Evolutionary conservation across 208 protist species (phyloP).

Genomic region (Trichomonas tenax): DNA sequence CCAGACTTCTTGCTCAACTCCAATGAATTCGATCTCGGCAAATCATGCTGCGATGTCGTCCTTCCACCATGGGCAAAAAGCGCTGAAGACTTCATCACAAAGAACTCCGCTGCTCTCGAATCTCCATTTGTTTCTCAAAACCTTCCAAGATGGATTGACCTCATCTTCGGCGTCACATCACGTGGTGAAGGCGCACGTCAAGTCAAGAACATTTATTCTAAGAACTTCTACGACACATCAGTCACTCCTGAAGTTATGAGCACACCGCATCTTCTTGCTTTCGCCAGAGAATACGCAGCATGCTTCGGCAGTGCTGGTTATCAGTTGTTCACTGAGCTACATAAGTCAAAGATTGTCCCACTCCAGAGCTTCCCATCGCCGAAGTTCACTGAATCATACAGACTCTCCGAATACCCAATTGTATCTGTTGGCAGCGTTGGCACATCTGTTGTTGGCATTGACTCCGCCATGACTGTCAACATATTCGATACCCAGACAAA

Average conservation of each 20-base stretch:
- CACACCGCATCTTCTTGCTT: not conserved
- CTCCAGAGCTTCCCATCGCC: not conserved
- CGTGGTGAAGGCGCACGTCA: not conserved
- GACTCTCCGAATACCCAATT: not conserved
- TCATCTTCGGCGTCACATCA: conserved; percentile 53
- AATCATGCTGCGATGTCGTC: not conserved
- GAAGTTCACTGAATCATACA: not conserved
- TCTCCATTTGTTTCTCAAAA: conserved; percentile 37
- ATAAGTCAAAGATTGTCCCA: not conserved
- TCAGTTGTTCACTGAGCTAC: not conserved
- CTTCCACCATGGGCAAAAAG: conserved; percentile 30
- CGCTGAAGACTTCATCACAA: conserved; percentile 42
- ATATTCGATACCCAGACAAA: not conserved
- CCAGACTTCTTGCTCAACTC: conserved; percentile 44
- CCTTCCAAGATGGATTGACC: conserved; percentile 53
- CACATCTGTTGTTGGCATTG: not conserved
- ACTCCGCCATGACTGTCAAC: not conserved
- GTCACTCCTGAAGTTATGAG: not conserved
- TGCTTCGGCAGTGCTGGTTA: not conserved
- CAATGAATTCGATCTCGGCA: conserved; percentile 43
- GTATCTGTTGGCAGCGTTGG: not conserved
- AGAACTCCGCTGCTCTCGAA: conserved; percentile 47
- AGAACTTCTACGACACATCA: not conserved
- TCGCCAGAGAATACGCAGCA: not conserved
- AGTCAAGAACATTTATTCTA: not conserved